These are phyloP conservation scores for Spathaspora gorwiae DNA, from an alignment of 805 yeast genomes.

Conservation along the genomic window DNA sequence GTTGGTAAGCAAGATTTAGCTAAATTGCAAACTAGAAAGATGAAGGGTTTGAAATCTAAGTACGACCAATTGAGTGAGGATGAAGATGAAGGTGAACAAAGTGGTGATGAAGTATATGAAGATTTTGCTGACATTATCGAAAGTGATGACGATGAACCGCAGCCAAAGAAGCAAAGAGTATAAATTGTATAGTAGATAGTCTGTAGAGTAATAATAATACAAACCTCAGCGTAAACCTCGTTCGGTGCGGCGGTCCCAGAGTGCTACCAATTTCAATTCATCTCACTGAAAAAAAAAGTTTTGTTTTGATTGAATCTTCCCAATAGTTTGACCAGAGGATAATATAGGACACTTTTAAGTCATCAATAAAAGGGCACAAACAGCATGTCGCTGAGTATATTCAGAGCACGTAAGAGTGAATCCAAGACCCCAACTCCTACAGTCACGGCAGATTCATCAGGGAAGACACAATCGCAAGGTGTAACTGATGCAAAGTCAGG, in stretches of 20 bases:
- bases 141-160: slow-evolving; percentile 18
- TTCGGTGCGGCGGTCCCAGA: no score
- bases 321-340: no score
- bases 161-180: slow-evolving; percentile 29
- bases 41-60: slow-evolving; percentile 92
- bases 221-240: no score
- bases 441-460: neutral
- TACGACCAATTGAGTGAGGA: slow-evolving; percentile 72
- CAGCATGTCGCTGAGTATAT: neutral
- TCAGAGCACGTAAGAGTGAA: neutral
- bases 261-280: no score
- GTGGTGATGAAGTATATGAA: slow-evolving; percentile 6
- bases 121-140: slow-evolving; percentile 13
- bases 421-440: neutral
- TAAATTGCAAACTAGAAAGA: slow-evolving; percentile 91
- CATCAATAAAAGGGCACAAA: neutral
- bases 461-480: neutral
- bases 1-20: slow-evolving; percentile 92
- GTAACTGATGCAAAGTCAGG: neutral
- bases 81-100: slow-evolving; percentile 40
- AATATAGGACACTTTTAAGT: no score
- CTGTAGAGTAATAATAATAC: no score
- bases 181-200: no score
- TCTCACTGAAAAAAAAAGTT: no score
- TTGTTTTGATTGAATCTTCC: no score